Evolutionary conservation across 2,329 filamentous ascomycete species (phyloP), one percentile per base, ranked within the genome.

Genomic region (Aspergillus carbonarius): DNA sequence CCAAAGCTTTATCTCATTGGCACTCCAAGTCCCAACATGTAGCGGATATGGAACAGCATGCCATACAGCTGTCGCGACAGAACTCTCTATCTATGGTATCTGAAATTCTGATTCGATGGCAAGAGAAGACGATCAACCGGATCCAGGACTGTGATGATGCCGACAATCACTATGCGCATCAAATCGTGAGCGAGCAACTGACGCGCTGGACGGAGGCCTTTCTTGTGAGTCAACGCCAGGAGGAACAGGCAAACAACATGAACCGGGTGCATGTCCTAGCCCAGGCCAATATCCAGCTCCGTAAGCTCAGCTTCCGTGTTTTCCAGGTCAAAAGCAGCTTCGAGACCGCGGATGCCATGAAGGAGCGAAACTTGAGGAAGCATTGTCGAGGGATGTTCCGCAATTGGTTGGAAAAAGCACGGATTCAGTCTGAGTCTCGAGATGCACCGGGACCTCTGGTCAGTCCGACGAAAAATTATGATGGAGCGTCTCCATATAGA

Each of bases 261-360:
- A 69, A 78, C 52, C 77, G 79, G 25, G 75, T 82, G 58, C 79
- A 78, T 42, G 72, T 80, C 4, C 77, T 82, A 12, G 72, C 77
- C 23, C 71, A 79, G 4, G 80, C 83, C 13, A 75, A 76, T 10
- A 73, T 72, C 13, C 77, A 76, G 23, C 72, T 87, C 57, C 83
- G 82, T 67, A 83, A 80, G 65, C 72, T 87, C n/a, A 84, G 82
- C 54, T 82, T 85, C 72, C 79, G 79, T 7, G 73, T 83, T 2
- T 87, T 87, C 72, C 83, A 84, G 40, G 72, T 83, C 4, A 75
- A 77, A 23, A 79, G 80, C 53, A 78, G 78, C 23, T 70, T 76
- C 9, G 79, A 85, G 57, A 84, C 78, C 40, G 83, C 83, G 0
- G 74, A 81, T 35, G 81, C 83, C 6, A 73, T 87, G 62, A 75